Evolutionary conservation across 1,139 yeast genomes (phyloP), one percentile per base, ranked within the genome.

Genomic region (Blastobotrys raffinosifermentans): DNA sequence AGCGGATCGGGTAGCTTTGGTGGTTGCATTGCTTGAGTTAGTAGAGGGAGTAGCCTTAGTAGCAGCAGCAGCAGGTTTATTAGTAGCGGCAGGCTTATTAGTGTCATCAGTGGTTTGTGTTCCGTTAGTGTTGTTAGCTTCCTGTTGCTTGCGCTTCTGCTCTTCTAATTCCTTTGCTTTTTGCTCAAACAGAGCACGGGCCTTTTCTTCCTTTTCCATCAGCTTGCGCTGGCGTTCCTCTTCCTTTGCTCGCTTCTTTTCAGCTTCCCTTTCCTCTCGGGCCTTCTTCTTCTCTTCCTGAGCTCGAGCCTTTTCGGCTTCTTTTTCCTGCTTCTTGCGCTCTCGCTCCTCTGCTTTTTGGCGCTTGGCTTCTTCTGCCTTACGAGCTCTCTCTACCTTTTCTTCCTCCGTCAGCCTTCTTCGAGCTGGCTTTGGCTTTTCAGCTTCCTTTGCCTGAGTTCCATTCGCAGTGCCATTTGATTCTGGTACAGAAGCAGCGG

Each of bases 241-340:
- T 54, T 84, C 94, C 54, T 86, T 94, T n/a, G n/a, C n/a, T 63
- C 96, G 75, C 68, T 89, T 80, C 80, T 40, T 26, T 80, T 83
- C 25, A 14, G 40, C 32, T 31, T 44, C 39, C 22, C 39, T 37
- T 22, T 32, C 40, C 18, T 34, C 36, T 9, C 34, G 40, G 17
- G 29, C 41, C 7, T 34, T 27, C 31, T 25, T 11, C 23, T 32
- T 23, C 20, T 87, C 55, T 71, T 76, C 63, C 89, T 74, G 29
- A 81, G 72, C 57, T 77, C 76, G 60, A 80, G 41, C 43, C 22
- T 69, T 29, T 72, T 71, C 53, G n/a, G n/a, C n/a, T 80, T 83
- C 61, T 59, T 51, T 10, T 97, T 76, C 38, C 87, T 96, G 49
- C 68, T 73, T 96, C 96, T 86, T 60, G 84, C 91, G 38, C 75